phyloP scores from a whole-genome alignment of 495 filamentous ascomycete genomes.

The Sphaerosporella brunnea region DNA sequence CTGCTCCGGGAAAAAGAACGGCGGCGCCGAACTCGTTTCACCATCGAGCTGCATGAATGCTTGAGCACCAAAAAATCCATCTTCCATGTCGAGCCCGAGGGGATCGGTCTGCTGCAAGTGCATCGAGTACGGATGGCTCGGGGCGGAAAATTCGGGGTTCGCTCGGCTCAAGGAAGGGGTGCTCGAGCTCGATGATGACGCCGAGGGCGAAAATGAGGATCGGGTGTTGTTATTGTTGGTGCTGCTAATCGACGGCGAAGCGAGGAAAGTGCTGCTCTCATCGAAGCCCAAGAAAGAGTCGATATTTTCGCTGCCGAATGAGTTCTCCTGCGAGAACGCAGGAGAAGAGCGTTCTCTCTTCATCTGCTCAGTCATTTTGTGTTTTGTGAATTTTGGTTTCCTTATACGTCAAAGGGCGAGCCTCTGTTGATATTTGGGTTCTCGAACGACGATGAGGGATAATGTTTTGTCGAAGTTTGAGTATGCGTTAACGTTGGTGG shows the following conservation, averaged over 20 bases:
- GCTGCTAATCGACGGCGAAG: conserved; percentile 18
- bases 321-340: conserved; percentile 16
- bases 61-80: conserved; percentile 29
- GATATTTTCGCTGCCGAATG: conserved; percentile 22
- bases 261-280: conserved; percentile 9
- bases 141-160: conserved; percentile 38
- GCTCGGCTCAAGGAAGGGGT: conserved; percentile 13
- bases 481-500: no score
- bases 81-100: conserved; percentile 40
- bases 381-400: no score
- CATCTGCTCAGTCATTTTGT: no score
- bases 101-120: conserved; percentile 85
- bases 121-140: conserved; percentile 81
- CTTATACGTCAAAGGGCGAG: no score
- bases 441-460: no score
- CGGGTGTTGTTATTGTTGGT: not conserved
- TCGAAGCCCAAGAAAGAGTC: conserved; percentile 25
- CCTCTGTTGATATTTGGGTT: no score
- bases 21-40: conserved; percentile 32
- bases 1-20: conserved; percentile 31
- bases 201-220: conserved; percentile 16
- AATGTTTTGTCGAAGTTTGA: no score
- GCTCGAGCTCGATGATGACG: conserved; percentile 9
- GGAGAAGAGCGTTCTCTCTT: conserved; percentile 14
- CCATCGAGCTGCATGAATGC: conserved; percentile 42